Percentiles rank a stretch among this genome's conserved stretches.
Evolutionary conservation across 768 basidiomycete species (phyloP).

Genomic region (Gymnopilus dilepis): DNA sequence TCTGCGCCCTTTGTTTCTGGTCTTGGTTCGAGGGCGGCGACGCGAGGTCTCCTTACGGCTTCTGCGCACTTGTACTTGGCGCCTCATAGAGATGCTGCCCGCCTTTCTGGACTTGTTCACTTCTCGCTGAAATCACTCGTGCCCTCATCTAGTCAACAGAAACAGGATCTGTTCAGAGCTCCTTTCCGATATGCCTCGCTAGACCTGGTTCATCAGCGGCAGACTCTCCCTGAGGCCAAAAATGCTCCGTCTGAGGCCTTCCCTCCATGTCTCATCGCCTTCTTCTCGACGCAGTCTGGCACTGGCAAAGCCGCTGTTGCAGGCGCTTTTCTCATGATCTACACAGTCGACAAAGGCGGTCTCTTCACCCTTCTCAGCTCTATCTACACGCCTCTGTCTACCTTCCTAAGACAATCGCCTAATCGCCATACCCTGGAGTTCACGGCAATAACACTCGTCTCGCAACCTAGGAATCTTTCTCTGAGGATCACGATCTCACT

Average conservation of each 20-base stretch:
- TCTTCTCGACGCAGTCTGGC: neutral
- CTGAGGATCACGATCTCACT: slow-evolving; percentile 3
- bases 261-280: slow-evolving; percentile 2
- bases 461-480: neutral
- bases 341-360: slow-evolving; percentile 12
- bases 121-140: slow-evolving; percentile 14
- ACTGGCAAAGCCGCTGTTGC: neutral
- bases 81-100: neutral
- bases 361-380: slow-evolving; percentile 9
- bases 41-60: neutral
- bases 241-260: neutral
- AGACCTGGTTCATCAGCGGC: neutral
- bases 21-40: slow-evolving; percentile 2
- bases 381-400: slow-evolving; percentile 1
- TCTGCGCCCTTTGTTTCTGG: slow-evolving; percentile 6
- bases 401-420: neutral
- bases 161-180: neutral
- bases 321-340: neutral
- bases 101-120: neutral
- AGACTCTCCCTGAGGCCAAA: neutral
- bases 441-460: neutral
- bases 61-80: neutral
- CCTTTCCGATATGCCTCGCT: neutral
- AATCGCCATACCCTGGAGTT: slow-evolving; percentile 3
- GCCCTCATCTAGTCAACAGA: neutral